Evolutionary conservation across 176 grass and related monocot genomes (phyloP).

Genomic region (Thinopyrum elongatum): DNA sequence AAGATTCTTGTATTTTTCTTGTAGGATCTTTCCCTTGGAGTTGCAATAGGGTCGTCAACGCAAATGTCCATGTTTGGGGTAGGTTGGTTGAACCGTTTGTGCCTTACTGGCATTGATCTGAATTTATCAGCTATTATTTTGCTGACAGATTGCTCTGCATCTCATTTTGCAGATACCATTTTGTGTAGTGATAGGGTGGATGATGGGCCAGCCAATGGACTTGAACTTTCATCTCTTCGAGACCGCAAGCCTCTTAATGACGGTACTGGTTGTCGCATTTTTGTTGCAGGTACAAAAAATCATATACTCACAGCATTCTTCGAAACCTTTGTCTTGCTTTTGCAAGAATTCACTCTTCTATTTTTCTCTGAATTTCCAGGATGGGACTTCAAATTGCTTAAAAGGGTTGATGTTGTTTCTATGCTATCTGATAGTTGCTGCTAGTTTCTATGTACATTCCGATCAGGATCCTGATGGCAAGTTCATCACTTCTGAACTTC

Average conservation of each 20-base stretch:
- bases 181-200: constrained; percentile 69
- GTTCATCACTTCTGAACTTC: constrained; percentile 19
- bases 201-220: constrained; percentile 78
- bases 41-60: constrained; percentile 77
- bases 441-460: constrained; percentile 81
- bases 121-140: constrained; percentile 8
- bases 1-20: not conserved
- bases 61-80: constrained; percentile 94
- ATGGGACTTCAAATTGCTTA: constrained; percentile 82
- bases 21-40: constrained; percentile 71
- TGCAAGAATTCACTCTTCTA: not conserved
- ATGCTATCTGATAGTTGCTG: constrained; percentile 79
- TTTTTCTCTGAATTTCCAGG: constrained; percentile 34
- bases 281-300: constrained; percentile 61
- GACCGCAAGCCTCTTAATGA: constrained; percentile 71
- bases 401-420: constrained; percentile 82
- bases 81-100: constrained; percentile 7
- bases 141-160: not conserved
- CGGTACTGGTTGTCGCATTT: constrained; percentile 72
- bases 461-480: constrained; percentile 49
- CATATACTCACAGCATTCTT: not conserved
- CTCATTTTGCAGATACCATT: constrained; percentile 66
- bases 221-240: constrained; percentile 86
- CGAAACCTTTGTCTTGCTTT: not conserved
- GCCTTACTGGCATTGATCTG: not conserved